Evolutionary conservation across 2,329 filamentous ascomycete species (phyloP).

Genomic region (Trichoderma sp.): DNA sequence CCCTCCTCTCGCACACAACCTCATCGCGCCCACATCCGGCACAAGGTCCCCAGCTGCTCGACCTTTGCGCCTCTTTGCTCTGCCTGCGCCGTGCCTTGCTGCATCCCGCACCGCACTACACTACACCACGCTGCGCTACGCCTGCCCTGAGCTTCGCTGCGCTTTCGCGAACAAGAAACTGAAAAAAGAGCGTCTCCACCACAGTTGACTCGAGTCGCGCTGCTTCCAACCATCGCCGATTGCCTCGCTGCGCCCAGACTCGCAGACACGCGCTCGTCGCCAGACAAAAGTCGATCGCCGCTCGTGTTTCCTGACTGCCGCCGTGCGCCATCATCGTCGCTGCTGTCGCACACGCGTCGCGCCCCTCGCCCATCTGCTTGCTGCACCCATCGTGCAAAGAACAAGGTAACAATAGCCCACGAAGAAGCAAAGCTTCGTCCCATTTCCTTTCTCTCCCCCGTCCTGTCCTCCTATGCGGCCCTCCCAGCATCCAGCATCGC

Average conservation of each 20-base stretch:
- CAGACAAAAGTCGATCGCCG: constrained; percentile 26
- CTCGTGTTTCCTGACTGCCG: constrained; percentile 27
- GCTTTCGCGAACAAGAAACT: not conserved
- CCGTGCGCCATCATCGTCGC: constrained; percentile 23
- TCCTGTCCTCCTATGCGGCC: constrained; percentile 8
- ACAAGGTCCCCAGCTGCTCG: constrained; percentile 30
- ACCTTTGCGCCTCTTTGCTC: constrained; percentile 19
- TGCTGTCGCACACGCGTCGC: constrained; percentile 29
- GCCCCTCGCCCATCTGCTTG: constrained; percentile 21
- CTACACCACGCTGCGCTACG: not conserved
- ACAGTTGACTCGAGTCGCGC: constrained; percentile 26
- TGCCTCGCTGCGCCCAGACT: constrained; percentile 22
- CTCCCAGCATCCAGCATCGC: constrained; percentile 4
- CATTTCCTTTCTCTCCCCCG: constrained; percentile 7
- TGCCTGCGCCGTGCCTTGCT: constrained; percentile 17
- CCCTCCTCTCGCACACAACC: constrained; percentile 29
- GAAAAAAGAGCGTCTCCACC: constrained; percentile 15
- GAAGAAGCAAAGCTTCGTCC: not conserved
- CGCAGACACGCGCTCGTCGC: constrained; percentile 27
- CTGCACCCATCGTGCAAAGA: constrained; percentile 3
- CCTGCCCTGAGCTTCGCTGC: constrained; percentile 19
- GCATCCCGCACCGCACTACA: not conserved
- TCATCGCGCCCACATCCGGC: constrained; percentile 33
- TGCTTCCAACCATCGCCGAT: constrained; percentile 25
- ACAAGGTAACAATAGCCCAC: constrained; percentile 24